Base-by-base conservation (phyloP, 345 rosid genomes). In the Geranium brycei region DNA sequence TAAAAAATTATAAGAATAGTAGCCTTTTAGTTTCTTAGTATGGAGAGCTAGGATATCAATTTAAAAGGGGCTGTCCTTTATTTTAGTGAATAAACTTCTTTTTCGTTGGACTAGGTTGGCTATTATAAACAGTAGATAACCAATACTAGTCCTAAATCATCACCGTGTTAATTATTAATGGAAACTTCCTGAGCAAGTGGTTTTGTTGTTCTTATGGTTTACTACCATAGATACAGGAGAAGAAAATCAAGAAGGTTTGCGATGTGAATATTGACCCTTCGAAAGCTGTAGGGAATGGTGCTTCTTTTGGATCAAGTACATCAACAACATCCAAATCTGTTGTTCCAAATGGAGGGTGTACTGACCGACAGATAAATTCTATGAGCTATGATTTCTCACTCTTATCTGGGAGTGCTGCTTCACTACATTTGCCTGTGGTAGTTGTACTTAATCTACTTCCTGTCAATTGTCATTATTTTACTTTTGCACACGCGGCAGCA, bases 361-460 rank as follows among this genome's bases (percentile, higher is more conserved):
- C 71, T 8, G 78, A 77, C 64, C 79, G 76, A 68, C 23, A 68
- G 28, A 66, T 60, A 40, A 71, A 60, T 57, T 65, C 66, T 75
- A 67, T 61, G 38, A 73, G 74, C 84, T 69, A 78, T 66, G 93
- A 85, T 63, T 73, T 80, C 31, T 64, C 78, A 58, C 80, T 83
- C 64, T 91, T 89, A 15, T 65, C 82, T 17, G 95, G 80, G 69
- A 91, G 91, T 59, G 60, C 82, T 66, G 73, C 96, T 30, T 82
- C 87, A 51, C 83, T 91, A 47, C 95, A 64, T 74, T 80, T 91
- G 68, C 97, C 97, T 41, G 78, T 84, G 97, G 97, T 91, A 91
- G 82, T 88, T 83, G 81, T 85, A 75, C 78, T 81, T 58, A 47
- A 57, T 69, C 68, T 65, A 31, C 60, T 69, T 16, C 61, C 61